These are phyloP conservation scores for Penicillium verrucosum DNA, from an alignment of 2,329 filamentous ascomycete genomes.

Conservation along the genomic window DNA sequence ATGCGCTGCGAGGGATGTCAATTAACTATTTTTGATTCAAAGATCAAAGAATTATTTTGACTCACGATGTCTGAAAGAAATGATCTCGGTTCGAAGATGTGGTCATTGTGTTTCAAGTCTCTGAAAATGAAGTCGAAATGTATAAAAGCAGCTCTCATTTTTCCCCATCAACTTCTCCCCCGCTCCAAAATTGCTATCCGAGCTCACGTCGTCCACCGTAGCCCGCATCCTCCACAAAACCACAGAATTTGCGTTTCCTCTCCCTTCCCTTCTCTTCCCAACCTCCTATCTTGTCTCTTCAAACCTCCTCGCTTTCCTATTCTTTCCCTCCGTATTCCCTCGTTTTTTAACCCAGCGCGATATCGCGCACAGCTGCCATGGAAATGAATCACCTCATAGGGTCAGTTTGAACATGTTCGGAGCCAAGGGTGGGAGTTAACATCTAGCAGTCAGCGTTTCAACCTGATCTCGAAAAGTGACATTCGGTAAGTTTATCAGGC, in stretches of 20 bases:
- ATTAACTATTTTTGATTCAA: slow-evolving; percentile 11
- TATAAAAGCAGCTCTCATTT: slow-evolving; percentile 6
- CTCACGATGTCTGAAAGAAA: slow-evolving; percentile 91
- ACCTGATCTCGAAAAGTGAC: slow-evolving; percentile 94
- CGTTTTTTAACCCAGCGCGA: slow-evolving; percentile 28
- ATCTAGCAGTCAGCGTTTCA: slow-evolving; percentile 75
- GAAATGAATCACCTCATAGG: slow-evolving; percentile 52
- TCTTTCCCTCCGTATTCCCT: slow-evolving; percentile 21
- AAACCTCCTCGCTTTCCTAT: slow-evolving; percentile 19
- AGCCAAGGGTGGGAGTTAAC: slow-evolving; percentile 36
- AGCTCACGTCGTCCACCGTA: slow-evolving; percentile 36
- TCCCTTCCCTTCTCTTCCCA: slow-evolving; percentile 24
- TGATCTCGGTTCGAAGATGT: slow-evolving; percentile 70
- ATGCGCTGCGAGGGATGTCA: slow-evolving; percentile 39
- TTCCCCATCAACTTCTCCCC: slow-evolving; percentile 9
- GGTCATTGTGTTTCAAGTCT: slow-evolving; percentile 49
- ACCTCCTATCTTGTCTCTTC: slow-evolving; percentile 4
- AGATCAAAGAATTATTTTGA: slow-evolving; percentile 11
- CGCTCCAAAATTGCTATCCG: slow-evolving; percentile 26
- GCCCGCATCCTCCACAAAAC: slow-evolving; percentile 33
- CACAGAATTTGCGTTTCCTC: slow-evolving; percentile 29
- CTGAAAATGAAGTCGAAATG: neutral
- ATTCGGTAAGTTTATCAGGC: slow-evolving; percentile 67
- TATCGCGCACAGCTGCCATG: slow-evolving; percentile 36
- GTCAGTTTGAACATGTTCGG: slow-evolving; percentile 36